Evolutionary conservation across 2,329 filamentous ascomycete genomes (phyloP).

Genomic region (Neoarthrinium moseri): DNA sequence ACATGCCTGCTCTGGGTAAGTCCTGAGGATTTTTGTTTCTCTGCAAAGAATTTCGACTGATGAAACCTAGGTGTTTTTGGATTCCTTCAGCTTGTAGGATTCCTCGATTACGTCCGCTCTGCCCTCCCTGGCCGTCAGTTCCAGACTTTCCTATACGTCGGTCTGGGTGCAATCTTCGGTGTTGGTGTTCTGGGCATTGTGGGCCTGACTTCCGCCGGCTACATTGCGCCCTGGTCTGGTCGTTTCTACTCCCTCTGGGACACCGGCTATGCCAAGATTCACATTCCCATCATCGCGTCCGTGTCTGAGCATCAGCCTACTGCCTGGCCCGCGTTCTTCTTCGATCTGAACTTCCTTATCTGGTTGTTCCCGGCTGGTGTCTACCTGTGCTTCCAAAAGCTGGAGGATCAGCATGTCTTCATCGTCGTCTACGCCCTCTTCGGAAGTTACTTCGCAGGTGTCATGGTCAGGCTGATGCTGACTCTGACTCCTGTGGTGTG

Average conservation of each 20-base stretch:
- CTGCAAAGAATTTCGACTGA: slow-evolving; percentile 14
- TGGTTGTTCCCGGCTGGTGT: slow-evolving; percentile 99
- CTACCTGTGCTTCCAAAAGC: slow-evolving; percentile 93
- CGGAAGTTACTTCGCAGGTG: slow-evolving; percentile 95
- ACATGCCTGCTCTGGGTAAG: slow-evolving; percentile 93
- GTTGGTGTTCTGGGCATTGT: slow-evolving; percentile 66
- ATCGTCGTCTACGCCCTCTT: slow-evolving; percentile 96
- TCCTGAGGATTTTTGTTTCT: slow-evolving; percentile 9
- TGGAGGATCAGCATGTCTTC: slow-evolving; percentile 96
- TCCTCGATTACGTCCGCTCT: slow-evolving; percentile 86
- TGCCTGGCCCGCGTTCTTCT: slow-evolving; percentile 98
- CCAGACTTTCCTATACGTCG: slow-evolving; percentile 78
- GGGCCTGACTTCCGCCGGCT: slow-evolving; percentile 81
- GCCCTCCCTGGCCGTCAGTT: slow-evolving; percentile 92
- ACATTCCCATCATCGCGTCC: slow-evolving; percentile 99
- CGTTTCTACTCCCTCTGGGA: slow-evolving; percentile 99
- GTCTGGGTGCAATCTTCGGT: slow-evolving; percentile 74
- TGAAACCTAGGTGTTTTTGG: slow-evolving; percentile 77
- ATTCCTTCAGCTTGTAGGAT: slow-evolving; percentile 87
- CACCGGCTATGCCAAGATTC: slow-evolving; percentile 97
- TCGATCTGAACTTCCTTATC: slow-evolving; percentile 96
- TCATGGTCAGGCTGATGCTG: slow-evolving; percentile 99
- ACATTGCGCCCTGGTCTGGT: slow-evolving; percentile 95
- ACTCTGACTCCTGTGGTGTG: slow-evolving; percentile 96
- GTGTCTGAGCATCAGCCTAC: slow-evolving; percentile 99